Conservation (phyloP, 2,329 filamentous ascomycete genomes). For the Trichoderma pleuroti region DNA sequence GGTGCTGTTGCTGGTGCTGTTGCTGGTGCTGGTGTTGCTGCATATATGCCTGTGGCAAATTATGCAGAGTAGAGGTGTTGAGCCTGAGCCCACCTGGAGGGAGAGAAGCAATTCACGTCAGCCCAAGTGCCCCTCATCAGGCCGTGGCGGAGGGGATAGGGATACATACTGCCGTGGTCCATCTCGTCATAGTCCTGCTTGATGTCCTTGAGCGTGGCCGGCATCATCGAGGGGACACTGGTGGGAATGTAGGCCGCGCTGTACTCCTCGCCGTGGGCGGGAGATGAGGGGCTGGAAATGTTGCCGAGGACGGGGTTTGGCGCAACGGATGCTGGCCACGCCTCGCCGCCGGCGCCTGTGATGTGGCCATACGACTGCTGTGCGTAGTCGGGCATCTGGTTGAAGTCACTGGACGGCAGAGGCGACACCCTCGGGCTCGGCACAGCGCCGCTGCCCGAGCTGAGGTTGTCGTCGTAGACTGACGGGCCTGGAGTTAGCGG, state of each 20-base stretch:
- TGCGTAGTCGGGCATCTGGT: slow-evolving; percentile 40
- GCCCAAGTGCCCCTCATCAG: slow-evolving; percentile 23
- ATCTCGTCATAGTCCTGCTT: slow-evolving; percentile 42
- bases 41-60: slow-evolving; percentile 28
- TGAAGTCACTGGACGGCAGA: slow-evolving; percentile 45
- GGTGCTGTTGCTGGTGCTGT: slow-evolving; percentile 27
- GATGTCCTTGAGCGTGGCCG: slow-evolving; percentile 33
- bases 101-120: slow-evolving; percentile 7
- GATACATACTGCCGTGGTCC: slow-evolving; percentile 30
- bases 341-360: slow-evolving; percentile 43
- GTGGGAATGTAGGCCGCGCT: slow-evolving; percentile 46
- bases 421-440: slow-evolving; percentile 45
- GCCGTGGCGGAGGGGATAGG: not conserved
- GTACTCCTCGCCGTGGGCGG: slow-evolving; percentile 47
- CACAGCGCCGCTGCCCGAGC: slow-evolving; percentile 37
- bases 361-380: slow-evolving; percentile 36
- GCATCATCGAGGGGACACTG: slow-evolving; percentile 46
- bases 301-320: slow-evolving; percentile 45
- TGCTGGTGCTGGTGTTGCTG: slow-evolving; percentile 30
- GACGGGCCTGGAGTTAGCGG: slow-evolving; percentile 25
- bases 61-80: slow-evolving; percentile 25
- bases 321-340: slow-evolving; percentile 42
- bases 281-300: slow-evolving; percentile 51
- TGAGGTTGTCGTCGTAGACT: slow-evolving; percentile 43
- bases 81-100: slow-evolving; percentile 29